Percentiles rank a stretch among this genome's conserved stretches.
Conservation (phyloP, 2,329 filamentous ascomycete genomes). For the Aspergillus viridinutans region DNA sequence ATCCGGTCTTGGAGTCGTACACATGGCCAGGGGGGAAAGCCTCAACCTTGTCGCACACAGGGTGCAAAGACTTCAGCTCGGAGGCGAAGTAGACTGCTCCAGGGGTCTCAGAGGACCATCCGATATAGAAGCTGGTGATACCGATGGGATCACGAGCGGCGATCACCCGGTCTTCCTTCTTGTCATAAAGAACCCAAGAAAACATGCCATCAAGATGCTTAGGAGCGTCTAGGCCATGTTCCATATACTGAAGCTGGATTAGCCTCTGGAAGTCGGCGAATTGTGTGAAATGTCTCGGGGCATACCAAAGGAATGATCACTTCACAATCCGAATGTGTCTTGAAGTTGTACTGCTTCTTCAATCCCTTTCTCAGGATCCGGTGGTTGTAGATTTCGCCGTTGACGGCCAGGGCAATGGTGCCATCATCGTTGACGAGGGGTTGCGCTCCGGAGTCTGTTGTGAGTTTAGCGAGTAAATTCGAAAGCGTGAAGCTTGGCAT, state of each 20-base stretch:
- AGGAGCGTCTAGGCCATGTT: conserved; percentile 87
- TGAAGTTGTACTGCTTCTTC: conserved; percentile 86
- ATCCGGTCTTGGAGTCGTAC: conserved; percentile 88
- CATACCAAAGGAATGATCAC: conserved; percentile 94
- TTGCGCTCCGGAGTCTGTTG: conserved; percentile 84
- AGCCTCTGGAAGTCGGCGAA: conserved; percentile 9
- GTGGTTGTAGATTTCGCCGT: conserved; percentile 99
- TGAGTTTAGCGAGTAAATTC: conserved; percentile 10
- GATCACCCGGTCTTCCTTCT: conserved; percentile 84
- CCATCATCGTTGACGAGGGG: conserved; percentile 89
- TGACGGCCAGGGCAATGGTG: conserved; percentile 87
- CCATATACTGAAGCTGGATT: conserved; percentile 64
- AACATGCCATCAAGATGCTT: conserved; percentile 99
- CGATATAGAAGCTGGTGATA: conserved; percentile 95
- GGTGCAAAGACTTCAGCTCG: conserved; percentile 88
- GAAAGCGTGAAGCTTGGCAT: conserved; percentile 4
- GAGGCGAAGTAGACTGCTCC: conserved; percentile 92
- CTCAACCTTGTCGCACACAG: conserved; percentile 92
- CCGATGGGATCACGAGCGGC: conserved; percentile 95
- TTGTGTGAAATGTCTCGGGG: conserved; percentile 8
- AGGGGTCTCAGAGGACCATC: conserved; percentile 78
- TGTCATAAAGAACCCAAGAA: conserved; percentile 97
- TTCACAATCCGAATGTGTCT: conserved; percentile 97
- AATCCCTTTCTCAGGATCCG: conserved; percentile 84
- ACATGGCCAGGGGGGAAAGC: conserved; percentile 93